phyloP scores from a whole-genome alignment of 345 rosid genomes.

The Eucalyptus caleyi region DNA sequence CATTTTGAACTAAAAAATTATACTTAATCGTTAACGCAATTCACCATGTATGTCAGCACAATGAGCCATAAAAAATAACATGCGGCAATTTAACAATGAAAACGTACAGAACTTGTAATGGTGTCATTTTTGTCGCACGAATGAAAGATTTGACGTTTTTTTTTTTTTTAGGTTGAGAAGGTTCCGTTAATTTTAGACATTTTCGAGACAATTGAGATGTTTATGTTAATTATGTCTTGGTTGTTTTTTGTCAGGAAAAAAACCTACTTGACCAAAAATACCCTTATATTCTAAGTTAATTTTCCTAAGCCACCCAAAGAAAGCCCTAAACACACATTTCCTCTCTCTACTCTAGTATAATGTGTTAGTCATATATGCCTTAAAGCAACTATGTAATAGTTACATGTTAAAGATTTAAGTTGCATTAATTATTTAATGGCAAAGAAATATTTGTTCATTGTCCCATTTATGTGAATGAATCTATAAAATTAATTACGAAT shows the following conservation, averaged over 20 bases:
- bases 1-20: background rate
- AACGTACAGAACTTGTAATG: background rate
- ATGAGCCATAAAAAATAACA: background rate
- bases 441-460: no score
- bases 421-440: no score
- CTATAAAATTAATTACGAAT: accelerated
- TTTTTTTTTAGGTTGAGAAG: background rate
- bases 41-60: background rate
- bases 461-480: no score
- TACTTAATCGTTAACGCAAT: background rate
- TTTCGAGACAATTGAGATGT: background rate
- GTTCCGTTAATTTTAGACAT: background rate
- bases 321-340: background rate
- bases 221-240: background rate
- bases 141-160: background rate
- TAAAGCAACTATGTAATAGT: no score
- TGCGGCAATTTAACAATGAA: background rate
- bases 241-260: no score
- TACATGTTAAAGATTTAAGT: no score
- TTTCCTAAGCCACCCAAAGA: background rate
- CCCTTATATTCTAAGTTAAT: background rate
- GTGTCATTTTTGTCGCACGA: background rate
- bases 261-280: background rate
- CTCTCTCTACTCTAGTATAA: background rate
- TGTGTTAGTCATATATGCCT: background rate